Conservation (phyloP, 306 rosid genomes). For the Lathyrus aphaca region DNA sequence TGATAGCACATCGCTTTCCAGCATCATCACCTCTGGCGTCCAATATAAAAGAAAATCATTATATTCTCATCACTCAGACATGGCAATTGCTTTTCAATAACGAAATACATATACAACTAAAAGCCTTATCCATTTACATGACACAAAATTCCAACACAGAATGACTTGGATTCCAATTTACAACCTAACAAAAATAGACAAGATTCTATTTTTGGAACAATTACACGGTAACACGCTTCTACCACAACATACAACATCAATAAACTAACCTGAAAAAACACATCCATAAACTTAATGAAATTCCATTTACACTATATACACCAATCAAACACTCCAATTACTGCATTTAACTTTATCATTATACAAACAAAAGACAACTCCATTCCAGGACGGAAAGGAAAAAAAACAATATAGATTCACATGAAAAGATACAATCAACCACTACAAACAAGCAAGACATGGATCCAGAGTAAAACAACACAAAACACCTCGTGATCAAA, state of each 20-base stretch:
- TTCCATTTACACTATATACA: conserved; percentile 21
- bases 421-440: conserved; percentile 13
- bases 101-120: conserved; percentile 14
- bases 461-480: conserved; percentile 6
- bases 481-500: background rate
- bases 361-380: background rate
- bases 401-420: background rate
- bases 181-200: conserved; percentile 4
- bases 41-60: conserved; percentile 2
- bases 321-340: conserved; percentile 7
- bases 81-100: conserved; percentile 15
- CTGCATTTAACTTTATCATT: background rate
- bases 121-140: conserved; percentile 25
- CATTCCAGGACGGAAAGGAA: background rate
- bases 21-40: conserved; percentile 19
- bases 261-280: conserved; percentile 18
- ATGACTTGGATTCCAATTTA: conserved; percentile 27
- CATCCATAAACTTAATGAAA: conserved; percentile 4
- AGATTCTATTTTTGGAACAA: conserved; percentile 17
- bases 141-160: conserved; percentile 13
- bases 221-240: background rate
- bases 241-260: conserved; percentile 5
- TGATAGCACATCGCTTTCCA: conserved; percentile 9
- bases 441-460: background rate
- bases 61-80: conserved; percentile 17